These are phyloP conservation scores for Lasiodiplodia hormozganensis DNA, from an alignment of 2,329 filamentous ascomycete genomes.

Conservation along the genomic window DNA sequence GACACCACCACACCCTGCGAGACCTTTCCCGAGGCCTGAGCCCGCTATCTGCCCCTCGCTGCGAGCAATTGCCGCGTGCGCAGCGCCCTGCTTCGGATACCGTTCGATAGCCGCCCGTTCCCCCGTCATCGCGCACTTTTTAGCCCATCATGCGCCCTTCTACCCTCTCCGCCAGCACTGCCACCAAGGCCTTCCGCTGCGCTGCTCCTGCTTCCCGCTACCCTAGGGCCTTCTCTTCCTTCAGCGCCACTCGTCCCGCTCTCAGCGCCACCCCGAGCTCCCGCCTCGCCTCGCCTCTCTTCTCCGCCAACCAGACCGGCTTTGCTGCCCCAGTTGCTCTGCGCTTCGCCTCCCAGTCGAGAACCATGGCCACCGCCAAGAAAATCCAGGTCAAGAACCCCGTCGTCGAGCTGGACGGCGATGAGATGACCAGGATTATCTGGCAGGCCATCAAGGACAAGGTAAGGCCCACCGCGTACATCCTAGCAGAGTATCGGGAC, in stretches of 20 bases:
- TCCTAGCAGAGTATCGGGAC: background rate
- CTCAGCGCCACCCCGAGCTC: conserved; percentile 16
- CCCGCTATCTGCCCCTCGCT: conserved; percentile 17
- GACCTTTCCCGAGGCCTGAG: conserved; percentile 15
- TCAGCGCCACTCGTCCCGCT: conserved; percentile 12
- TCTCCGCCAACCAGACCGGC: conserved; percentile 16
- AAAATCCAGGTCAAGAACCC: conserved; percentile 99
- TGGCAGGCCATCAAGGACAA: conserved; percentile 99
- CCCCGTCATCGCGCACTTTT: conserved; percentile 7
- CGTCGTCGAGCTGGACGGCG: conserved; percentile 94
- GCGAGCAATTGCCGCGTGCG: conserved; percentile 10
- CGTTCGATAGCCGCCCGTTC: conserved; percentile 8
- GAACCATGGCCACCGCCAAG: conserved; percentile 51
- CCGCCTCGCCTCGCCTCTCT: conserved; percentile 14
- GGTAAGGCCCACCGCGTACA: conserved; percentile 44
- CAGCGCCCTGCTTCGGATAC: background rate
- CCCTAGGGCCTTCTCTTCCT: conserved; percentile 24
- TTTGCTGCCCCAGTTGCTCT: conserved; percentile 4
- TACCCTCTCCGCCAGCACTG: conserved; percentile 24
- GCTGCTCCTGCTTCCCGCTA: conserved; percentile 7
- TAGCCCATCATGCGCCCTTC: conserved; percentile 27
- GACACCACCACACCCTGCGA: conserved; percentile 1
- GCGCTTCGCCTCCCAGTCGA: conserved; percentile 33
- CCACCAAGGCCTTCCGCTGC: conserved; percentile 22
- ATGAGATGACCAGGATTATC: conserved; percentile 97